Evolutionary conservation across 2,329 filamentous ascomycete species (phyloP).

Genomic region (Periconia macrospinosa): DNA sequence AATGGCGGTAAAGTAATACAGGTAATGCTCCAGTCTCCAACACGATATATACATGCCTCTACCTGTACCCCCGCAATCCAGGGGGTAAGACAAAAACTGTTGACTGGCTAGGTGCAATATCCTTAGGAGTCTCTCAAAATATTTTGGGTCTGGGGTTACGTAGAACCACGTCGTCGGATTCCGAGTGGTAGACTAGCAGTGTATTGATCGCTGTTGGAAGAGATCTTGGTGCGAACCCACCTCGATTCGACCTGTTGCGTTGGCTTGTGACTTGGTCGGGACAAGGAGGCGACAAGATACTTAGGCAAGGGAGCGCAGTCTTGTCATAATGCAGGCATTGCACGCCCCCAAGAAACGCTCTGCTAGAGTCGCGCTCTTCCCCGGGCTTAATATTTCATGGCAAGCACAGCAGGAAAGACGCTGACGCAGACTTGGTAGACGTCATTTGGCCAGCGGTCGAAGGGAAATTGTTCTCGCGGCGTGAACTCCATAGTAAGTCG

Average conservation of each 20-base stretch:
- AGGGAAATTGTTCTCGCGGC: constrained; percentile 17
- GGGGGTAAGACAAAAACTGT: constrained; percentile 36
- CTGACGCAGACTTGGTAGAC: constrained; percentile 16
- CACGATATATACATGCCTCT: constrained; percentile 38
- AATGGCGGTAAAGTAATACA: constrained; percentile 16
- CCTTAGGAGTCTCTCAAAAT: constrained; percentile 12
- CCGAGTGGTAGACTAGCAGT: constrained; percentile 24
- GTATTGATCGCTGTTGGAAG: constrained; percentile 22
- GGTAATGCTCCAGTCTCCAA: constrained; percentile 29
- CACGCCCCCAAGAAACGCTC: neutral
- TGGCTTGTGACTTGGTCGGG: constrained; percentile 18
- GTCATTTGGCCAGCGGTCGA: constrained; percentile 17
- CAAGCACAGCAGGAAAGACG: constrained; percentile 11
- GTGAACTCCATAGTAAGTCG: constrained; percentile 17
- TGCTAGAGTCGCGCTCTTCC: neutral
- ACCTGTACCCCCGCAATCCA: constrained; percentile 23
- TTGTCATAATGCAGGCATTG: constrained; percentile 20
- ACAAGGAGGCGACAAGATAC: constrained; percentile 30
- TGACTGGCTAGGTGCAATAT: constrained; percentile 24
- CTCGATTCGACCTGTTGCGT: constrained; percentile 18
- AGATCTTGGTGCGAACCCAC: constrained; percentile 22
- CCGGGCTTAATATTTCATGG: neutral
- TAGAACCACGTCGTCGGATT: constrained; percentile 34
- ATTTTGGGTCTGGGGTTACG: constrained; percentile 31
- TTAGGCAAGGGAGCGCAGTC: constrained; percentile 34